phyloP scores from a whole-genome alignment of 352 stramenopile species.

The Pythium myriotylum region DNA sequence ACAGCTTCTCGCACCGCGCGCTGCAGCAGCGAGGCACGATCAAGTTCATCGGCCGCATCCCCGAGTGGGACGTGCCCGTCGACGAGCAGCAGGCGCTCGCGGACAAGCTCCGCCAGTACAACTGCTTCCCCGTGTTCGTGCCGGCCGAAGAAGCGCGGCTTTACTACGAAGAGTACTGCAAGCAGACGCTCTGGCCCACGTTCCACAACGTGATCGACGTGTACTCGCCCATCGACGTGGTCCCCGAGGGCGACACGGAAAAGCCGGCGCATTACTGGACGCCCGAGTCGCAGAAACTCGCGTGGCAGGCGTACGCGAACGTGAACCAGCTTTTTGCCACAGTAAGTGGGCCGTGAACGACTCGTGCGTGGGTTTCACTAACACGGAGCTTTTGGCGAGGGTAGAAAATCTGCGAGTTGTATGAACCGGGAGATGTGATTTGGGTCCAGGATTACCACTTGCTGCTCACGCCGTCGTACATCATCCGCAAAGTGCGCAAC shows the following conservation, averaged over 20 bases:
- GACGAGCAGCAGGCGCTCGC: constrained; percentile 55
- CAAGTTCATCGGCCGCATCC: constrained; percentile 73
- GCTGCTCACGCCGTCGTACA: constrained; percentile 95
- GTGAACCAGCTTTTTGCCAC: constrained; percentile 94
- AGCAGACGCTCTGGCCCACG: constrained; percentile 96
- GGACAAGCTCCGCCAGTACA: constrained; percentile 51
- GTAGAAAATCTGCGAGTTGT: constrained; percentile 73
- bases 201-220: constrained; percentile 97
- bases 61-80: constrained; percentile 50
- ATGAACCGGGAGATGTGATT: constrained; percentile 86
- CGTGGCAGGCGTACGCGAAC: constrained; percentile 94
- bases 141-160: constrained; percentile 53
- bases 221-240: constrained; percentile 75
- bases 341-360: constrained; percentile 37
- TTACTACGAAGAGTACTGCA: constrained; percentile 95
- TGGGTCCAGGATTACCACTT: constrained; percentile 99
- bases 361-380: constrained; percentile 79
- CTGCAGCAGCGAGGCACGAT: constrained; percentile 65
- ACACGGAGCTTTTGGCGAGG: not conserved
- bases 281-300: constrained; percentile 60
- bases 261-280: constrained; percentile 59
- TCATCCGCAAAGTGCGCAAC: constrained; percentile 88
- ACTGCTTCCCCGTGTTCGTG: constrained; percentile 74
- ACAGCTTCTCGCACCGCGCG: constrained; percentile 75
- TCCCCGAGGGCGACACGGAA: constrained; percentile 39